phyloP scores from a whole-genome alignment of 2,329 filamentous ascomycete genomes.

The Colletotrichum melonis region DNA sequence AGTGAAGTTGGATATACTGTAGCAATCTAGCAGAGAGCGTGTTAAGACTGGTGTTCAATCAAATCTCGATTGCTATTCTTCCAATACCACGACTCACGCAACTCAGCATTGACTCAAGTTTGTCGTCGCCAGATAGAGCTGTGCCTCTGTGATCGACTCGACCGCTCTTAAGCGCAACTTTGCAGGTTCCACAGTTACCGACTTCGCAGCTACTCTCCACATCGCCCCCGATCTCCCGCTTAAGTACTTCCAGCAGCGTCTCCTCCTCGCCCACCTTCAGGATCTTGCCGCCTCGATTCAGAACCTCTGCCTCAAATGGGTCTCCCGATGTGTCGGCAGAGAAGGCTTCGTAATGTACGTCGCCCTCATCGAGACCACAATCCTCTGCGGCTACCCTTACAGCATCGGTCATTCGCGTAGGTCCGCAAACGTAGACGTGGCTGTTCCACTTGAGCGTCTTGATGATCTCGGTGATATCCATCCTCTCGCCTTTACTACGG shows the following conservation, averaged over 20 bases:
- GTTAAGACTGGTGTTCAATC: constrained; percentile 15
- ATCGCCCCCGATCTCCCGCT: constrained; percentile 52
- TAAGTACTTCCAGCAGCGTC: constrained; percentile 61
- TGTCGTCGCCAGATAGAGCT: constrained; percentile 58
- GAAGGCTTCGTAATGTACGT: constrained; percentile 73
- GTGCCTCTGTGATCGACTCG: constrained; percentile 62
- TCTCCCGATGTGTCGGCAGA: constrained; percentile 64
- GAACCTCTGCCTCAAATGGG: constrained; percentile 68
- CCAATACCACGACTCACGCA: constrained; percentile 66
- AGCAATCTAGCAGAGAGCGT: neutral
- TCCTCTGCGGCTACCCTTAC: constrained; percentile 53
- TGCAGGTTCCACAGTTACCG: constrained; percentile 66
- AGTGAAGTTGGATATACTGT: neutral
- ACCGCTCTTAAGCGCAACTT: constrained; percentile 54
- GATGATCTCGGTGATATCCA: constrained; percentile 63
- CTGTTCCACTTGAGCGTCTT: constrained; percentile 61
- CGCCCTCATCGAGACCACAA: constrained; percentile 56
- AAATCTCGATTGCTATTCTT: constrained; percentile 60
- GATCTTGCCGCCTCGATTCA: constrained; percentile 49
- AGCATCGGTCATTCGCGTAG: constrained; percentile 66
- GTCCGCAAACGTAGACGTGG: constrained; percentile 72
- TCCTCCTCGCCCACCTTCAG: constrained; percentile 61
- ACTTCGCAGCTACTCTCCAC: constrained; percentile 64
- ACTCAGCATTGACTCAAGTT: constrained; percentile 56
- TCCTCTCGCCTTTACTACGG: constrained; percentile 58